Evolutionary conservation across 2,329 filamentous ascomycete species (phyloP).

Genomic region (Fusarium dimerum): DNA sequence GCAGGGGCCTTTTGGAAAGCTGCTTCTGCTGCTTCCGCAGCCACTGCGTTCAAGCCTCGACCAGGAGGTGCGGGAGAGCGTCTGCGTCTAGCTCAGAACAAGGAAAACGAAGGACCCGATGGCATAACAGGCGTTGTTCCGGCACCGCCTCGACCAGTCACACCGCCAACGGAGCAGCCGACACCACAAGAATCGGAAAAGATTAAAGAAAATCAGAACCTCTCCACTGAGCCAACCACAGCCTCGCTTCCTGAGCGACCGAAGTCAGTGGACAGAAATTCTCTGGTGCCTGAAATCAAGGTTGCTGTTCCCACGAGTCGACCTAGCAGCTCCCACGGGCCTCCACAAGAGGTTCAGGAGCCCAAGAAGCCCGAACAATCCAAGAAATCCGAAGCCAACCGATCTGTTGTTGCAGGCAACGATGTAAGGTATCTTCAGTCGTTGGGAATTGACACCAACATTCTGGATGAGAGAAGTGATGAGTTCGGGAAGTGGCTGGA

Average conservation of each 20-base stretch:
- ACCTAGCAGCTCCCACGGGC: slow-evolving; percentile 41
- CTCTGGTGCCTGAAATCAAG: slow-evolving; percentile 58
- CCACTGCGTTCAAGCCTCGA: slow-evolving; percentile 75
- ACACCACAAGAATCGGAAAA: slow-evolving; percentile 8
- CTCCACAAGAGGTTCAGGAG: slow-evolving; percentile 37
- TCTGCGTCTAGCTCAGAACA: slow-evolving; percentile 63
- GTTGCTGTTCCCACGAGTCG: slow-evolving; percentile 52
- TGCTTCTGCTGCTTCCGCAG: slow-evolving; percentile 50
- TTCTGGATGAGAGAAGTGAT: slow-evolving; percentile 75
- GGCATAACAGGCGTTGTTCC: slow-evolving; percentile 88
- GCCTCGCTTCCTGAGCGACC: slow-evolving; percentile 19
- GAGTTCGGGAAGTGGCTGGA: slow-evolving; percentile 83
- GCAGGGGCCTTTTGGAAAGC: slow-evolving; percentile 79
- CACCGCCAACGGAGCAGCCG: slow-evolving; percentile 24
- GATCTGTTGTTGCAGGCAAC: slow-evolving; percentile 68
- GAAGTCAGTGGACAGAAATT: slow-evolving; percentile 36
- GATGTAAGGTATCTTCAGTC: slow-evolving; percentile 76
- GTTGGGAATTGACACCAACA: slow-evolving; percentile 72
- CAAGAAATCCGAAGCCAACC: slow-evolving; percentile 41
- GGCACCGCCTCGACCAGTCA: slow-evolving; percentile 60
- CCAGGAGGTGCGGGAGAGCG: slow-evolving; percentile 84
- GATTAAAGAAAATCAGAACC: not conserved
- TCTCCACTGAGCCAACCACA: slow-evolving; percentile 7
- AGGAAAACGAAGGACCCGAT: slow-evolving; percentile 70
- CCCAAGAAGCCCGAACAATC: slow-evolving; percentile 40